Evolutionary conservation across 805 yeast species (phyloP).

Genomic region (Monosporozyma solicola): DNA sequence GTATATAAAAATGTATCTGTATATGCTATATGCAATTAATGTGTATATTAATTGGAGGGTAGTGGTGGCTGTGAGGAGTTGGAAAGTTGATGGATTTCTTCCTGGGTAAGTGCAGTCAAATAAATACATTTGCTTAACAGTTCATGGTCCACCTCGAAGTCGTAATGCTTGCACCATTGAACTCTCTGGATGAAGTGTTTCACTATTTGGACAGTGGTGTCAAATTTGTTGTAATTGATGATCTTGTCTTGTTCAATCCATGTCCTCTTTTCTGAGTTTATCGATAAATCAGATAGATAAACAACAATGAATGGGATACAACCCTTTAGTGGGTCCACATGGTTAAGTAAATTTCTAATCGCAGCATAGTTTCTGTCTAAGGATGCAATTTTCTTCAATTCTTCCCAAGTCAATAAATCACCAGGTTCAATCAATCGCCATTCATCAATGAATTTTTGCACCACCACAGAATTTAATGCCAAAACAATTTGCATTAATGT

Average conservation of each 20-base stretch:
- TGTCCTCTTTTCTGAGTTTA: slow-evolving; percentile 41
- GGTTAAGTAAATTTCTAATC: slow-evolving; percentile 42
- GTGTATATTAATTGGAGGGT: background rate
- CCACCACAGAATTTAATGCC: slow-evolving; percentile 62
- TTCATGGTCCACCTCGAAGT: slow-evolving; percentile 47
- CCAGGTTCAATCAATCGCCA: slow-evolving; percentile 70
- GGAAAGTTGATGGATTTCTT: slow-evolving; percentile 39
- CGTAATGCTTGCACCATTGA: slow-evolving; percentile 73
- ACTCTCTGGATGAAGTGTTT: slow-evolving; percentile 70
- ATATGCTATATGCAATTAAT: background rate
- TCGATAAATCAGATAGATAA: slow-evolving; percentile 71
- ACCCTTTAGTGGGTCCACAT: slow-evolving; percentile 58
- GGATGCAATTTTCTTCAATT: slow-evolving; percentile 61
- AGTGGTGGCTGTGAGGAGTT: background rate
- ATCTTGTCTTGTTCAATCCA: slow-evolving; percentile 32
- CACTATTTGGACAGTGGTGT: slow-evolving; percentile 66
- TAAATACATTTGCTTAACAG: slow-evolving; percentile 77
- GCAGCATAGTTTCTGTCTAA: slow-evolving; percentile 65
- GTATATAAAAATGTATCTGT: background rate
- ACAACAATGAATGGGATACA: slow-evolving; percentile 87
- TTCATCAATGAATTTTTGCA: slow-evolving; percentile 53
- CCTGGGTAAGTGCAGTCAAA: slow-evolving; percentile 61
- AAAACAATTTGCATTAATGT: slow-evolving; percentile 80
- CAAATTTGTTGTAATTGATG: slow-evolving; percentile 71
- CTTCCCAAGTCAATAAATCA: slow-evolving; percentile 58